Percentiles rank a stretch among this genome's conserved stretches.
Evolutionary conservation across 2,329 filamentous ascomycete species (phyloP).

Genomic region (Moelleriella libera): DNA sequence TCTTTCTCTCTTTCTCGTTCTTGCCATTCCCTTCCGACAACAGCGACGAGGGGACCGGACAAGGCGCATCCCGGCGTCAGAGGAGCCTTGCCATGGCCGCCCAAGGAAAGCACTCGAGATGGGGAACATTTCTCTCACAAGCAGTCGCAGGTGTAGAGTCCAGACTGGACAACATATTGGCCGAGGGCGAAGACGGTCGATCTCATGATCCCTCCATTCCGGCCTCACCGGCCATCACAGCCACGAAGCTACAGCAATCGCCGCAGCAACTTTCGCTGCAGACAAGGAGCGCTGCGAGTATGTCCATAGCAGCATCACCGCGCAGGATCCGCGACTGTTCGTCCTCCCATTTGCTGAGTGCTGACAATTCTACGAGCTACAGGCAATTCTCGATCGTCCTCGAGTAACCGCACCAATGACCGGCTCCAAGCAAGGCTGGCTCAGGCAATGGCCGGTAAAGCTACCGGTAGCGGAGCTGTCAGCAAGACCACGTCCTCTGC

Average conservation of each 20-base stretch:
- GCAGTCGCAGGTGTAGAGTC: constrained; percentile 92
- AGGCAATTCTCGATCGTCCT: constrained; percentile 47
- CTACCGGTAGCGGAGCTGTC: constrained; percentile 21
- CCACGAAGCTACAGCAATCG: constrained; percentile 12
- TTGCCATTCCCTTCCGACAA: neutral
- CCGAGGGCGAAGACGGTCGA: constrained; percentile 49
- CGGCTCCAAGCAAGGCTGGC: constrained; percentile 81
- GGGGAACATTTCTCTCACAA: constrained; percentile 73
- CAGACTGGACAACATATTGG: constrained; percentile 77
- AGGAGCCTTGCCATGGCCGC: constrained; percentile 28
- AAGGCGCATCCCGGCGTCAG: neutral
- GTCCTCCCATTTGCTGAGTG: no score
- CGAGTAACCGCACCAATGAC: constrained; percentile 53
- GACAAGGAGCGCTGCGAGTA: neutral
- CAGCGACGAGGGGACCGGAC: neutral
- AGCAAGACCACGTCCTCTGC: constrained; percentile 25
- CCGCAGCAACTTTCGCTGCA: constrained; percentile 10
- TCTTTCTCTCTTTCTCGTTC: neutral
- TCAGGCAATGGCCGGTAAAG: constrained; percentile 68
- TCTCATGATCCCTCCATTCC: constrained; percentile 11
- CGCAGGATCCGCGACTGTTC: neutral
- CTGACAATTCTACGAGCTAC: neutral
- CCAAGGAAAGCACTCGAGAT: constrained; percentile 39
- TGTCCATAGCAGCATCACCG: neutral
- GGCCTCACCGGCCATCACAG: neutral